These are phyloP conservation scores for Aspergillus coremiiformis DNA, from an alignment of 495 filamentous ascomycete genomes.

Conservation along the genomic window DNA sequence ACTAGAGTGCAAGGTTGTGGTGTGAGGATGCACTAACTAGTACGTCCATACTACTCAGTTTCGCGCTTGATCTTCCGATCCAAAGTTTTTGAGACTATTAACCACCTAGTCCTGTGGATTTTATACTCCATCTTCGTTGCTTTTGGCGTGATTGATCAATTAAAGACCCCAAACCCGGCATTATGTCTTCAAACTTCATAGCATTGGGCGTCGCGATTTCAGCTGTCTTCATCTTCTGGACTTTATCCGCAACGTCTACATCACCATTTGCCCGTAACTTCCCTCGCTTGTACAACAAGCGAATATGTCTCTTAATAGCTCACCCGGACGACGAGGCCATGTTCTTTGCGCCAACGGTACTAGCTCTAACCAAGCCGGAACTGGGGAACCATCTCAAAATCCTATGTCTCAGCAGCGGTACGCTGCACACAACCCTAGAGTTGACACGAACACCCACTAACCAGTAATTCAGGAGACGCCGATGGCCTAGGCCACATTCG, in stretches of 20 bases:
- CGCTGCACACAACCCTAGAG: slow-evolving; percentile 8
- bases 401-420: slow-evolving; percentile 81
- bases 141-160: not conserved
- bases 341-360: slow-evolving; percentile 91
- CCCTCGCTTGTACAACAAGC: slow-evolving; percentile 66
- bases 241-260: slow-evolving; percentile 43
- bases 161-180: not conserved
- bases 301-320: slow-evolving; percentile 84
- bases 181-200: slow-evolving; percentile 14
- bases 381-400: slow-evolving; percentile 87
- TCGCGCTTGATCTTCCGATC: slow-evolving; percentile 1
- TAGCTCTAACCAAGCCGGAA: slow-evolving; percentile 66
- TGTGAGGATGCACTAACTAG: slow-evolving; percentile 2
- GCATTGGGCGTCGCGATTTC: slow-evolving; percentile 25
- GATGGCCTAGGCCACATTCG: slow-evolving; percentile 77
- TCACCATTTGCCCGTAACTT: slow-evolving; percentile 60
- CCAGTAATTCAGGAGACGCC: slow-evolving; percentile 55
- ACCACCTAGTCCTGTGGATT: not conserved
- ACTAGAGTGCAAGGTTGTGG: not conserved
- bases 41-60: not conserved
- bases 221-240: slow-evolving; percentile 39
- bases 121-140: not conserved
- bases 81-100: not conserved
- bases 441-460: not conserved
- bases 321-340: slow-evolving; percentile 99